Evolutionary conservation across 306 rosid species (phyloP), one percentile per base, ranked within the genome.

Genomic region (Trifolium dubium): DNA sequence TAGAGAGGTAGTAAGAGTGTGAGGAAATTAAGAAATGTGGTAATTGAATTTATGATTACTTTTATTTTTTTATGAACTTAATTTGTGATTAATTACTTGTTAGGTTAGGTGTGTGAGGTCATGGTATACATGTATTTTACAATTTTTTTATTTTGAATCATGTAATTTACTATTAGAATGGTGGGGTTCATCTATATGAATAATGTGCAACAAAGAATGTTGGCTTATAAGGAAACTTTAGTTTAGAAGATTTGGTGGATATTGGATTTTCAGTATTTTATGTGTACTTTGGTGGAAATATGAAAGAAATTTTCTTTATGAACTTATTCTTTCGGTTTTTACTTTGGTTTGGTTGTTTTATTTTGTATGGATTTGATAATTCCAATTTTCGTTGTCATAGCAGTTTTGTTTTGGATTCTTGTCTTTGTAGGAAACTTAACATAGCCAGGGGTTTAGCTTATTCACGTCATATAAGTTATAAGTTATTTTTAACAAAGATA

Each of bases 1-100:
- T 86, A 30, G 91, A 83, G 73, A 89, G 92, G 83, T 91, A 88
- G 83, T 23, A n/a, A 84, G 80, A 23, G 18, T 15, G 23, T 2
- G 40, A 37, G 12, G n/a, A 9, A 43, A 43, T 10, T 43, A 23
- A 23, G 23, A 23, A 23, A 23, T 23, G 23, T 23, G 23, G 23
- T 23, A 23, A 23, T 37, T 7, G 40, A 12, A n/a, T 30, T 60
- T 60, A 10, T 60, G 41, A 31, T 60, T 31, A 13, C 2, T 56
- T 56, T 23, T 56, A 10, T 56, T 60, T 28, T 4, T 60, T 60
- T 31, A 31, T 60, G 2, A 60, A 31, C 5, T 31, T 71, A 71
- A n/a, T 14, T 68, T 44, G 82, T 44, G 67, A 49, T 77, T 23
- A 23, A 23, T 23, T 70, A 69, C 6, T 54, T 51, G 40, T 13